Evolutionary conservation across 2,329 filamentous ascomycete species (phyloP).

Genomic region (Paracoccidioides lutzii): DNA sequence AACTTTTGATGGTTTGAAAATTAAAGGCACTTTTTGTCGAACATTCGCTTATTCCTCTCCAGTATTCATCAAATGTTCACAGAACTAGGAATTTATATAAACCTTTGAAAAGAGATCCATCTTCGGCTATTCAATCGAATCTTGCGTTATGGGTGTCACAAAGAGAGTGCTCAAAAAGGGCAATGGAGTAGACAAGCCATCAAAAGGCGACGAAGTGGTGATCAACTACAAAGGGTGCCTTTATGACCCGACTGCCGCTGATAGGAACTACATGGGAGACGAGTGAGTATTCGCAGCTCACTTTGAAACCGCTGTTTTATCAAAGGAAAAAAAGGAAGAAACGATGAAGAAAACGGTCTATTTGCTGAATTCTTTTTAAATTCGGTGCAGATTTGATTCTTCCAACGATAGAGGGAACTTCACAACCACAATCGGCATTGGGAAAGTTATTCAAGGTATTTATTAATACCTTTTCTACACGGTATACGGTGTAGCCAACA

Average conservation of each 20-base stretch:
- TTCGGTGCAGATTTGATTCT: conserved; percentile 62
- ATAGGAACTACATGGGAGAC: conserved; percentile 51
- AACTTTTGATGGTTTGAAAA: conserved; percentile 2
- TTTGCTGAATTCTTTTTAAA: conserved; percentile 1
- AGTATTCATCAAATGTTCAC: background rate
- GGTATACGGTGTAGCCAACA: background rate
- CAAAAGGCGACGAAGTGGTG: conserved; percentile 57
- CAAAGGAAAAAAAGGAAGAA: background rate
- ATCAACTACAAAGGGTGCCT: conserved; percentile 91
- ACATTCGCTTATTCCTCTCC: conserved; percentile 2
- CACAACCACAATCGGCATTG: conserved; percentile 63
- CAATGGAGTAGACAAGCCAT: conserved; percentile 47
- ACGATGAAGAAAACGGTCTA: background rate
- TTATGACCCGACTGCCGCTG: conserved; percentile 49
- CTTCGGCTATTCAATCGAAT: background rate
- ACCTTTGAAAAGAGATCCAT: background rate
- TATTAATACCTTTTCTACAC: background rate
- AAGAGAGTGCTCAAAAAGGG: conserved; percentile 55
- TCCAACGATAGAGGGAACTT: conserved; percentile 64
- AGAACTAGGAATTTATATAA: background rate
- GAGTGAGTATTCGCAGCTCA: conserved; percentile 44
- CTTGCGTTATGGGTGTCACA: conserved; percentile 52
- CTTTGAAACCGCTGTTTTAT: background rate
- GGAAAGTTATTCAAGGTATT: conserved; percentile 74
- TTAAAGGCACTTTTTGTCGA: background rate